Conservation (phyloP, 192 early-diverging fungal genomes). For the Linnemannia hyalina region DNA sequence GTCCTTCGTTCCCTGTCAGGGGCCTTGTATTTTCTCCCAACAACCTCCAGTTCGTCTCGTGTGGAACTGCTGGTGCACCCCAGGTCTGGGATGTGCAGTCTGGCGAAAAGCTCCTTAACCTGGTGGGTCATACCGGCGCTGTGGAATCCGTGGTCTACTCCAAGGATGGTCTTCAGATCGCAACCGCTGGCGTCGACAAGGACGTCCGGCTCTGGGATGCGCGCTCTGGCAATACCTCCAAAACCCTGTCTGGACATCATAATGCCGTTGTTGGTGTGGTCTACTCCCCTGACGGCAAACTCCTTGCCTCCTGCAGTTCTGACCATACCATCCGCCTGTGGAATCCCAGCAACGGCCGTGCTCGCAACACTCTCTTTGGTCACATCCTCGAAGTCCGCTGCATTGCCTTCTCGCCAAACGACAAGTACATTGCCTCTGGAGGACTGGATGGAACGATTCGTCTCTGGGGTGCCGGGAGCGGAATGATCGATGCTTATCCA, state of each 20-base stretch:
- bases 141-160: slow-evolving; percentile 92
- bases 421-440: neutral
- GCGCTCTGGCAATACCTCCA: neutral
- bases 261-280: neutral
- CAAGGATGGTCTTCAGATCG: slow-evolving; percentile 82
- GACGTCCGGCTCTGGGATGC: slow-evolving; percentile 63
- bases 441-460: neutral
- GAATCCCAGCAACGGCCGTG: neutral
- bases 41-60: slow-evolving; percentile 75
- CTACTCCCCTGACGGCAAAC: neutral
- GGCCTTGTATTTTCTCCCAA: slow-evolving; percentile 82
- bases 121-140: slow-evolving; percentile 84
- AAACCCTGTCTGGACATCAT: neutral
- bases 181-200: slow-evolving; percentile 92
- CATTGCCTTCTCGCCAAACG: neutral
- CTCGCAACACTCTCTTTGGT: neutral
- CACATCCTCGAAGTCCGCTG: neutral
- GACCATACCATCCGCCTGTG: slow-evolving; percentile 2
- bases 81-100: slow-evolving; percentile 76
- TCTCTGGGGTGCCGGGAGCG: slow-evolving; percentile 12
- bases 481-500: neutral
- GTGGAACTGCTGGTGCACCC: slow-evolving; percentile 84
- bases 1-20: slow-evolving; percentile 65
- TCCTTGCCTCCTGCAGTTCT: neutral
- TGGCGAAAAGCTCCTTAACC: slow-evolving; percentile 8